These are phyloP conservation scores for Calonectria multiphialidica DNA, from an alignment of 2,329 filamentous ascomycete genomes.

Conservation along the genomic window DNA sequence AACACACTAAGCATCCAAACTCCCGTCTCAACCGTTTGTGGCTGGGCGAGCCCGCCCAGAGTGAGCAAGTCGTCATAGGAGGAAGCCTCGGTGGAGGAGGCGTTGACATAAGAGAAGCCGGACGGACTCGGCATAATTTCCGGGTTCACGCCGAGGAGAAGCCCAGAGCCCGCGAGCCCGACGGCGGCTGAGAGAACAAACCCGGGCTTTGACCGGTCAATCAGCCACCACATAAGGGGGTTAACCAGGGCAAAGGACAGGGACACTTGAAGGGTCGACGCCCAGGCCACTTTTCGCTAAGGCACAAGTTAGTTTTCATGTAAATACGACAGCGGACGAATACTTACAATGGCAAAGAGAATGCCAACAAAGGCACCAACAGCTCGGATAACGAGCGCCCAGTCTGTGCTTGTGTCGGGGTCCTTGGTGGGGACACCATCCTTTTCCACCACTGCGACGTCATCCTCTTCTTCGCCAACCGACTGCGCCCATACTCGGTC, in stretches of 20 bases:
- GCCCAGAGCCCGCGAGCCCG: slow-evolving; percentile 78
- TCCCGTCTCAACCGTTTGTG: slow-evolving; percentile 76
- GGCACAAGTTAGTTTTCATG: slow-evolving; percentile 29
- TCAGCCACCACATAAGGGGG: slow-evolving; percentile 94
- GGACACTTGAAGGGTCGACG: slow-evolving; percentile 93
- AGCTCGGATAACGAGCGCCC: slow-evolving; percentile 74
- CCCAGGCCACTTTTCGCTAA: slow-evolving; percentile 90
- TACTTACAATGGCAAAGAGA: slow-evolving; percentile 80
- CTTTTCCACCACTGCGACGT: slow-evolving; percentile 45
- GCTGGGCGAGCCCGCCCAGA: slow-evolving; percentile 67
- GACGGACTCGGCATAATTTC: slow-evolving; percentile 80
- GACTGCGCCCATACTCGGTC: slow-evolving; percentile 79
- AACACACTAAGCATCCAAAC: slow-evolving; percentile 95
- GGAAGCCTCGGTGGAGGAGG: slow-evolving; percentile 23
- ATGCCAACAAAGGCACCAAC: slow-evolving; percentile 73
- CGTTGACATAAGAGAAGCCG: slow-evolving; percentile 42
- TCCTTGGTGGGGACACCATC: slow-evolving; percentile 43
- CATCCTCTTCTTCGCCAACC: slow-evolving; percentile 52
- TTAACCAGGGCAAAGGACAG: slow-evolving; percentile 91
- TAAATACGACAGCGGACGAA: neutral
- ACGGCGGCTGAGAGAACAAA: slow-evolving; percentile 83
- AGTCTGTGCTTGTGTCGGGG: slow-evolving; percentile 69
- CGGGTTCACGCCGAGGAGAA: slow-evolving; percentile 81
- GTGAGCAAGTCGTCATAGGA: slow-evolving; percentile 31
- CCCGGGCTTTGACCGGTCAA: slow-evolving; percentile 89